Evolutionary conservation across 768 basidiomycete species (phyloP).

Genomic region (Leucosporidium yakuticum): DNA sequence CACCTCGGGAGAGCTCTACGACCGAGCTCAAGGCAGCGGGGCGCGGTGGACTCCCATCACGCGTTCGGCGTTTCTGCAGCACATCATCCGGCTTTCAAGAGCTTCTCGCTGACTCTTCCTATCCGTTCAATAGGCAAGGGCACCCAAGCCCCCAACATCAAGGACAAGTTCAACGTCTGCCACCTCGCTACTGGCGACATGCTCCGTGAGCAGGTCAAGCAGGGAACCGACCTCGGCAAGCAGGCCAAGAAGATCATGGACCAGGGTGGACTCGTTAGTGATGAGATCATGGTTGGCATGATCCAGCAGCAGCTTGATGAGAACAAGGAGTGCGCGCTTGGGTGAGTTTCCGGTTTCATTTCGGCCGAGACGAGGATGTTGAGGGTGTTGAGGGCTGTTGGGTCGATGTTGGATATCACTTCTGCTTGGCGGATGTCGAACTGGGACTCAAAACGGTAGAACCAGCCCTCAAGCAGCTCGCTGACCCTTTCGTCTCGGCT

Average conservation of each 20-base stretch:
- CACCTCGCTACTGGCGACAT: constrained; percentile 99
- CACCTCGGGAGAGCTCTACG: not conserved
- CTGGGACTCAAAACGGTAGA: not conserved
- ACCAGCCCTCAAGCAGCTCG: not conserved
- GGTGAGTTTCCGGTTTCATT: constrained; percentile 54
- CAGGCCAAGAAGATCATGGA: constrained; percentile 99
- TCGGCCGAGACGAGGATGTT: no score
- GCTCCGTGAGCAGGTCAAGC: constrained; percentile 84
- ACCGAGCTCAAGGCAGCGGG: not conserved
- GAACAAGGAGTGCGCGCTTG: constrained; percentile 88
- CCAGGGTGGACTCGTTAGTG: constrained; percentile 83
- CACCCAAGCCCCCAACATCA: constrained; percentile 91
- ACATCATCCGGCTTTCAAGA: not conserved
- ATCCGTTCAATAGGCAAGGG: constrained; percentile 69
- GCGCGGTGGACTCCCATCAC: not conserved
- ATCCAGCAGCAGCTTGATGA: constrained; percentile 91
- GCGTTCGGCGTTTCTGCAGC: not conserved
- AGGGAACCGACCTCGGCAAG: constrained; percentile 79
- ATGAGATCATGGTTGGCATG: constrained; percentile 97
- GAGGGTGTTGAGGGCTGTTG: no score
- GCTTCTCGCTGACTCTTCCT: not conserved
- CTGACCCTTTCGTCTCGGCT: not conserved
- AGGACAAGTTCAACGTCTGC: constrained; percentile 89
- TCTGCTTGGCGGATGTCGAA: not conserved
- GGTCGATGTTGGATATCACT: no score